Base-by-base conservation (phyloP, 257 asterid genomes). In the Solanum arcanum region DNA sequence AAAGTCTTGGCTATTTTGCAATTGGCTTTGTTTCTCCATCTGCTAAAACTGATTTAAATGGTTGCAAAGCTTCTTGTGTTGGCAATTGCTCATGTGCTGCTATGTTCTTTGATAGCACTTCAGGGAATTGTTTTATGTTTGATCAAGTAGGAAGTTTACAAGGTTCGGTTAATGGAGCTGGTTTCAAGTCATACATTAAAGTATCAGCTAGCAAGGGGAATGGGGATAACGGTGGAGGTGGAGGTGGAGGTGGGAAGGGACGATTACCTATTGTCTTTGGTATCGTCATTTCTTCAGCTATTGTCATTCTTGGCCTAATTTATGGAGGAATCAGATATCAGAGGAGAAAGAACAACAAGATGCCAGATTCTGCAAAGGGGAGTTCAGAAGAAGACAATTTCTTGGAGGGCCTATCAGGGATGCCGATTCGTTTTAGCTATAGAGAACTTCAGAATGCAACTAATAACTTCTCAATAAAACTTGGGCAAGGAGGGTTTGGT, bases 401-500 rank as follows among this genome's bases (percentile, higher is more conserved):
- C 90, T 85, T 96, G 90, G 98, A 94, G 69, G 90, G 91, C 33
- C 64, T 96, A 76, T 91, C 99, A 0, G 99, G 99, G 84, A 93
- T 97, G 99, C 99, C 99, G 11, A 87, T 96, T 84, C 98, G 99
- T 15, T 97, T 94, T 86, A 93, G 89, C 80, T 96, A 93, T 93
- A 95, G 84, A 74, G 96, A 94, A 85, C 99, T 97, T 64, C 94
- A 92, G 84, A 85, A 91, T 20, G 98, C 98, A 13, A 97, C 99
- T 1, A 90, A 88, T 73, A 90, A 92, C 89, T 97, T 97, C 89
- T 47, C 62, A 5, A 93, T 93, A 86, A 97, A 97, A 78, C 95
- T 97, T 25, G 99, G 99, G 25, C 99, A 97, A 80, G 99, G 99
- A n/a, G 99, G 99, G 47, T 97, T 97, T 47, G 99, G 99, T 52